Base-by-base conservation (phyloP, 331 rosid genomes). In the Pyracantha coccinea region DNA sequence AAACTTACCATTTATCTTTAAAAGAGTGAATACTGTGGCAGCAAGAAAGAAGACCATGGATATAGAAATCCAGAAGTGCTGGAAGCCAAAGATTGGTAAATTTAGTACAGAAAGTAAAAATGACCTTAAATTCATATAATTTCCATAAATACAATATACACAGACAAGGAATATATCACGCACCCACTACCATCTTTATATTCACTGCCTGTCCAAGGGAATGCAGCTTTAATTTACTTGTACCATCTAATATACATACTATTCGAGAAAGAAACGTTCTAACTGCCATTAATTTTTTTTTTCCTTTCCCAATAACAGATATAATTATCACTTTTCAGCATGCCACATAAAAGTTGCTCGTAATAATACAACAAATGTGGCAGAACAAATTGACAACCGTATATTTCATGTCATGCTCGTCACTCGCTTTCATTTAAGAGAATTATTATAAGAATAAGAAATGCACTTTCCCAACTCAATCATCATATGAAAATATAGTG, bases 21-120 rank as follows among this genome's bases (percentile, higher is more conserved):
- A 90, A 76, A 93, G 90, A 71, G 97, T 88, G 86, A 93, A 93
- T 25, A 84, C 53, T 59, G 98, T 90, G 20, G 97, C 98, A 50
- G 98, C 98, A 71, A 87, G 75, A 73, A 91, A 85, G 93, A 93
- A 93, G 83, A 93, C 97, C 98, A 91, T 93, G 82, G 98, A 87
- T 74, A 93, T 93, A 44, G 98, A 88, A 71, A 93, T 91, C 98
- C 98, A 93, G 91, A 93, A 93, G 86, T 93, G 98, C 98, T 93
- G 78, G 74, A 85, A 80, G 78, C 58, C 79, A 87, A 55, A 79
- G 79, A 66, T 17, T 58, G 23, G 69, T 52, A 45, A 41, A 77
- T 66, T 84, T 24, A 83, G 85, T 71, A 83, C 64, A 17, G 33
- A 45, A 62, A 74, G 33, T 25, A 50, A 53, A 67, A 60, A 69